phyloP scores from a whole-genome alignment of 78 protist species.

The Emiliania huxleyi region DNA sequence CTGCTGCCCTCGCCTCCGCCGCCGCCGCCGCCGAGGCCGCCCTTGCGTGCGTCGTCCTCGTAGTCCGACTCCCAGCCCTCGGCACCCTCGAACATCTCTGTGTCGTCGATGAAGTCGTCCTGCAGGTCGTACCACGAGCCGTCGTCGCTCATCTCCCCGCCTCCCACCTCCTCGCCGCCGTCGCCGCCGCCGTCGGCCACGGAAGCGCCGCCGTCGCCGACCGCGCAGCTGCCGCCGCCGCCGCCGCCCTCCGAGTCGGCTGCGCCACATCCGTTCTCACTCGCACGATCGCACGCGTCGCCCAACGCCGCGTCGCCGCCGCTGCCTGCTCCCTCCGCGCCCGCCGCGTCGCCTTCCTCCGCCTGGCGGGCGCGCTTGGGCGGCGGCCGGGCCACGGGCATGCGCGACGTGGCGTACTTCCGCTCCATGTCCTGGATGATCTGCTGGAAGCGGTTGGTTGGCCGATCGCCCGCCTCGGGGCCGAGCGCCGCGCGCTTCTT shows the following conservation, averaged over 20 bases:
- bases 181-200: not conserved
- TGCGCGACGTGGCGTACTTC: not conserved
- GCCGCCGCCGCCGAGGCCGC: not conserved
- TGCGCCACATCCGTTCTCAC: no score
- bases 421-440: constrained; percentile 13
- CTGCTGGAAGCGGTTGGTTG: not conserved
- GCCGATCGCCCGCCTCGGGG: no score
- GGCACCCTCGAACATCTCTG: not conserved
- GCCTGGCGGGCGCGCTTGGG: not conserved
- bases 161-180: not conserved
- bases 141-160: not conserved
- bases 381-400: not conserved
- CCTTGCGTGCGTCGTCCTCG: not conserved
- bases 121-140: not conserved
- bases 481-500: no score
- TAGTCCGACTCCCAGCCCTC: not conserved
- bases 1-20: not conserved
- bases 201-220: not conserved
- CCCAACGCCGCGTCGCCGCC: no score
- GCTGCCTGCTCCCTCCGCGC: no score
- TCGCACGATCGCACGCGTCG: no score
- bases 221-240: not conserved
- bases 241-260: not conserved
- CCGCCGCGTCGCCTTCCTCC: not conserved
- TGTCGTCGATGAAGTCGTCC: not conserved